Base-by-base conservation (phyloP, 2,329 filamentous ascomycete species). In the Biscogniauxia sp. region DNA sequence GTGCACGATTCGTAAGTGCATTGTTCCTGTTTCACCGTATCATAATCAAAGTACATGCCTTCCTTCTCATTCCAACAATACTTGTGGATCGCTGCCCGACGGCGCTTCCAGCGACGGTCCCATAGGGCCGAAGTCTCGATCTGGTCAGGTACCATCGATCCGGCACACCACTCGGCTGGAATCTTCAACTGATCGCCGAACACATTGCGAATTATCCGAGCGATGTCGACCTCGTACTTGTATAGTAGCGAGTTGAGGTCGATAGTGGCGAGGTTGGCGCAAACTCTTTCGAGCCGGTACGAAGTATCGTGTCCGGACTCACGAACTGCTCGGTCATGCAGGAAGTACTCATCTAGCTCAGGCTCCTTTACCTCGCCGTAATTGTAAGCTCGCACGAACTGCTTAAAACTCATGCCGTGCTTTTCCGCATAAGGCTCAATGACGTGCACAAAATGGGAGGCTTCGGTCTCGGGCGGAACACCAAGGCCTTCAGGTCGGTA, bases 41-140 rank as follows among this genome's bases (percentile, higher is more conserved):
- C 85, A 76, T 98, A 99, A 77, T 99, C 95, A 73, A 98, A 98
- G 81, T 92, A 99, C 91, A 98, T 96, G 61, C 94, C 94, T 73
- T 91, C 88, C 67, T 91, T 82, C 67, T 94, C 90, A 73, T 96
- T 90, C 95, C 95, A 99, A 74, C 96, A 87, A 72, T 95, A 92
- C 78, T 93, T 95, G 77, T 98, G 91, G 69, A 98, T 95, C 8
- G 87, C 87, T 68, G 88, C 81, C 81, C 95, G 94, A 70, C 95
- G 88, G 70, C 88, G 86, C 78, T 90, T 91, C 53, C 93, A 92
- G 49, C 93, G 89, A 50, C 93, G 90, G 73, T 97, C 93, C 95
- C 95, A 99, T 54, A 86, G 82, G 0, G 93, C 88, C 1, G 94
- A 97, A 1, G 90, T 89, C 73, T 97, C 91, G 51, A 91, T 78